A percentile compares a stretch with the other conserved stretches of the same genome.
Conservation (phyloP, 352 stramenopile species). For the Globisporangium yorkense region DNA sequence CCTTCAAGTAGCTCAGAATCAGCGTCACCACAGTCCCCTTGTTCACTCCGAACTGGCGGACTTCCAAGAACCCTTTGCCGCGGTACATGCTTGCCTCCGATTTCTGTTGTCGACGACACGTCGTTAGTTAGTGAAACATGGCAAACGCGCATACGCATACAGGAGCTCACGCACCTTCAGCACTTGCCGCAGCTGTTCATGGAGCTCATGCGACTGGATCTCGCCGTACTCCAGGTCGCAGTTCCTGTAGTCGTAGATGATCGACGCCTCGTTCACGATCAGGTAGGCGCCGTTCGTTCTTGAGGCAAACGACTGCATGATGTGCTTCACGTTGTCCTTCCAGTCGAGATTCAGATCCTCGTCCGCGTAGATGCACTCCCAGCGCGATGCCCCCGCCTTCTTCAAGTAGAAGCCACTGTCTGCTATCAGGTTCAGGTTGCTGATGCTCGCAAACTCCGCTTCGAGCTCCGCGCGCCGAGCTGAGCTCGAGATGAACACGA, state of each 20-base stretch:
- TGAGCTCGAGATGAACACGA: slow-evolving; percentile 70
- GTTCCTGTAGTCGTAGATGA: slow-evolving; percentile 98
- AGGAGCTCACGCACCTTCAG: slow-evolving; percentile 53
- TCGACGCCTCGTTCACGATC: slow-evolving; percentile 94
- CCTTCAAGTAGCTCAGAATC: slow-evolving; percentile 50
- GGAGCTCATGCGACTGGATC: slow-evolving; percentile 92
- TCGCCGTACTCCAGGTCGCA: slow-evolving; percentile 98
- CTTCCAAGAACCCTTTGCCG: slow-evolving; percentile 67
- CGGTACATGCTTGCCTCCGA: slow-evolving; percentile 47
- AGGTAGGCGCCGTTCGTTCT: slow-evolving; percentile 98
- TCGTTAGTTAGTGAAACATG: neutral
- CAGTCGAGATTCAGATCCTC: slow-evolving; percentile 80
- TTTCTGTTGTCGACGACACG: slow-evolving; percentile 21
- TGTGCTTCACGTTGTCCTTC: slow-evolving; percentile 90
- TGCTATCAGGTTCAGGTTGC: slow-evolving; percentile 49
- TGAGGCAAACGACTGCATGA: slow-evolving; percentile 97
- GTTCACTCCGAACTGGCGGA: slow-evolving; percentile 68
- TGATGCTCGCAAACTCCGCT: slow-evolving; percentile 43
- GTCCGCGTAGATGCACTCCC: slow-evolving; percentile 57
- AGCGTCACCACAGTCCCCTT: slow-evolving; percentile 53
- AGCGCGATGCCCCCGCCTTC: slow-evolving; percentile 24
- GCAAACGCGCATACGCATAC: neutral
- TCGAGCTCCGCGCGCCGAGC: slow-evolving; percentile 50
- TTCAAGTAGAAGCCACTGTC: slow-evolving; percentile 70
- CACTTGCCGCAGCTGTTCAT: slow-evolving; percentile 93